phyloP scores from a whole-genome alignment of 2,329 filamentous ascomycete genomes.

The Ascomycota sp. region DNA sequence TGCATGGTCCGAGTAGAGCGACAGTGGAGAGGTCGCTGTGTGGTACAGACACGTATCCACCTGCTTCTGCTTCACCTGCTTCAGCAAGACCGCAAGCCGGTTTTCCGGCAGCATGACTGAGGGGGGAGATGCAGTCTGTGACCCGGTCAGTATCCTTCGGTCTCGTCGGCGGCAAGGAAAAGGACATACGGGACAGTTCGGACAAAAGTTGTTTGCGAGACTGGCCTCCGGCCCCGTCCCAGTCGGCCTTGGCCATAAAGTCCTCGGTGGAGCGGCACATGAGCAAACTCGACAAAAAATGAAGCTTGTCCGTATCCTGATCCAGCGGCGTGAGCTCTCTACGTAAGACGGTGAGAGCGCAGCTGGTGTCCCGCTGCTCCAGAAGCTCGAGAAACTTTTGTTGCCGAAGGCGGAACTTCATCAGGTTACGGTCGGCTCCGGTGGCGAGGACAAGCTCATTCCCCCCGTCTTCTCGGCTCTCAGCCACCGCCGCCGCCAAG shows the following conservation, averaged over 20 bases:
- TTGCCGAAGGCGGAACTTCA: constrained; percentile 76
- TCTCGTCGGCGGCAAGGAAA: background rate
- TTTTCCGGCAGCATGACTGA: constrained; percentile 94
- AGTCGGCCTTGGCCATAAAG: constrained; percentile 54
- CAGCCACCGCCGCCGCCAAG: constrained; percentile 33
- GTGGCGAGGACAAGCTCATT: constrained; percentile 55
- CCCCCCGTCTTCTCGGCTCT: constrained; percentile 12
- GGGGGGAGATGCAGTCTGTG: constrained; percentile 73
- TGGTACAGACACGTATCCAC: constrained; percentile 75
- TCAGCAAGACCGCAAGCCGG: constrained; percentile 59
- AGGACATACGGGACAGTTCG: constrained; percentile 55
- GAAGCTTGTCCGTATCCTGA: constrained; percentile 56
- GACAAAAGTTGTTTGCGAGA: constrained; percentile 60
- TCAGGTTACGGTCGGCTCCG: constrained; percentile 53
- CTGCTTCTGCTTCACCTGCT: constrained; percentile 69
- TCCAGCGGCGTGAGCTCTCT: constrained; percentile 74
- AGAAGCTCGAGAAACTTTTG: constrained; percentile 90
- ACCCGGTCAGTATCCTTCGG: too few species aligned
- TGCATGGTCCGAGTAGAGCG: constrained; percentile 71
- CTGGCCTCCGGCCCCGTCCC: constrained; percentile 61
- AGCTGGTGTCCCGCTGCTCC: constrained; percentile 51
- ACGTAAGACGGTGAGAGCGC: constrained; percentile 65
- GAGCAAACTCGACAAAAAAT: constrained; percentile 69
- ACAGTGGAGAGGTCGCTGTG: constrained; percentile 58
- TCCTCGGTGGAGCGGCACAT: constrained; percentile 73